These are phyloP conservation scores for Chlorencoelia australis DNA, from an alignment of 2,329 filamentous ascomycete species.

Conservation along the genomic window DNA sequence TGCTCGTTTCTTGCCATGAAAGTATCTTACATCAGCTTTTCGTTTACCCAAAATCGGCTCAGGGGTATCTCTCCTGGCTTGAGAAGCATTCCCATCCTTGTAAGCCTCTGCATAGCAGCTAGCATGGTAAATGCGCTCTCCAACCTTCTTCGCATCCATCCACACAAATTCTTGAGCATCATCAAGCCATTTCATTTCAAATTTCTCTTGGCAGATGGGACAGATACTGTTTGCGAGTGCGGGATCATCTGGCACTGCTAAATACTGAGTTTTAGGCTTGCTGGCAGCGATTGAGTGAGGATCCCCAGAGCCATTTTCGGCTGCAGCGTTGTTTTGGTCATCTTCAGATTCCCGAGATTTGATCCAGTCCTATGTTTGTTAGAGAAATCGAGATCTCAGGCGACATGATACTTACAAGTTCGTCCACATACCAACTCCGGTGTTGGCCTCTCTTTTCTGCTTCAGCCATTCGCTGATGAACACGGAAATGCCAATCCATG, in stretches of 20 bases:
- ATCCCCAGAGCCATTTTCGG: constrained; percentile 32
- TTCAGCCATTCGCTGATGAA: constrained; percentile 81
- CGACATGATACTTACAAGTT: constrained; percentile 49
- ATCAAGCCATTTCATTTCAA: constrained; percentile 85
- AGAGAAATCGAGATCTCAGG: constrained; percentile 1
- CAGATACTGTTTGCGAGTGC: constrained; percentile 68
- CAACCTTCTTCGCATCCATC: constrained; percentile 76
- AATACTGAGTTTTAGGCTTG: constrained; percentile 53
- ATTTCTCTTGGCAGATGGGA: constrained; percentile 91
- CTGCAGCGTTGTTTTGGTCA: constrained; percentile 37
- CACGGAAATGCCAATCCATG: constrained; percentile 97
- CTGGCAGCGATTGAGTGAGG: constrained; percentile 30
- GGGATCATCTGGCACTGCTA: constrained; percentile 73
- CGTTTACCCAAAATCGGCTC: constrained; percentile 63
- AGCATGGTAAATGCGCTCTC: constrained; percentile 75
- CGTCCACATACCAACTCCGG: constrained; percentile 89
- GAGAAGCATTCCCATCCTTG: constrained; percentile 46
- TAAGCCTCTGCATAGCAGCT: constrained; percentile 80
- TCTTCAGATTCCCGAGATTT: constrained; percentile 74
- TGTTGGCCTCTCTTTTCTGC: constrained; percentile 79
- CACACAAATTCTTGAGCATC: constrained; percentile 95
- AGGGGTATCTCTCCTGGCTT: constrained; percentile 41
- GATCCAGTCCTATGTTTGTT: constrained; percentile 67
- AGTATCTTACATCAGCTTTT: constrained; percentile 51
- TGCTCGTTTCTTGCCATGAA: not conserved